Evolutionary conservation across 345 rosid species (phyloP).

Genomic region (Dipteronia dyeriana): DNA sequence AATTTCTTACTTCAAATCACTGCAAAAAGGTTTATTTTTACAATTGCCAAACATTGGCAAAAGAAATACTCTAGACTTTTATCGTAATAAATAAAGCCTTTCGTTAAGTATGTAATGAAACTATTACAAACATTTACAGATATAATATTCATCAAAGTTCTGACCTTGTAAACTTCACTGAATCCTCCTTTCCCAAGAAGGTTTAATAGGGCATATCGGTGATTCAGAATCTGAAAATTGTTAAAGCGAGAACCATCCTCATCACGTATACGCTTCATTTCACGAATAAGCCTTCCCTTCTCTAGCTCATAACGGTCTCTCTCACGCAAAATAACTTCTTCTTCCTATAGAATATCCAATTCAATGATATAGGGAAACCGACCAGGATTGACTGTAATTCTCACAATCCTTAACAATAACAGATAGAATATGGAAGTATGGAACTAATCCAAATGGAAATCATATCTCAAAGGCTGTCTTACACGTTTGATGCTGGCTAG

Average conservation of each 20-base stretch:
- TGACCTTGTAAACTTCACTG: constrained; percentile 99
- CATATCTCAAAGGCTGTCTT: constrained; percentile 36
- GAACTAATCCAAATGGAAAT: constrained; percentile 16
- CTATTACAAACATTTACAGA: constrained; percentile 23
- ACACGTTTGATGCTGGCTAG: constrained; percentile 93
- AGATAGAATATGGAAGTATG: constrained; percentile 2
- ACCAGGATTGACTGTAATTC: background rate
- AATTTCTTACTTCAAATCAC: constrained; percentile 68
- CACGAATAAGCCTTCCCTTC: constrained; percentile 95
- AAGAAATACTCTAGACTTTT: constrained; percentile 25
- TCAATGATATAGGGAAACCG: constrained; percentile 11
- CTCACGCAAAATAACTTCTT: constrained; percentile 86
- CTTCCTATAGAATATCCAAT: constrained; percentile 63
- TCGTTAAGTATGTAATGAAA: constrained; percentile 14
- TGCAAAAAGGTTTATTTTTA: constrained; percentile 55
- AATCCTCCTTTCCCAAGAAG: constrained; percentile 99
- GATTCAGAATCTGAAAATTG: constrained; percentile 86
- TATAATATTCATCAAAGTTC: constrained; percentile 33
- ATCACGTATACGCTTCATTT: constrained; percentile 96
- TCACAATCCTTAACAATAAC: background rate
- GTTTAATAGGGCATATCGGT: constrained; percentile 86
- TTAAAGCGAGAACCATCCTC: constrained; percentile 99
- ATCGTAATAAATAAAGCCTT: constrained; percentile 16
- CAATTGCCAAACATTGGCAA: constrained; percentile 62
- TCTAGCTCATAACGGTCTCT: constrained; percentile 96